phyloP scores from a whole-genome alignment of 768 basidiomycete species.

The Sistotremastrum suecicum region DNA sequence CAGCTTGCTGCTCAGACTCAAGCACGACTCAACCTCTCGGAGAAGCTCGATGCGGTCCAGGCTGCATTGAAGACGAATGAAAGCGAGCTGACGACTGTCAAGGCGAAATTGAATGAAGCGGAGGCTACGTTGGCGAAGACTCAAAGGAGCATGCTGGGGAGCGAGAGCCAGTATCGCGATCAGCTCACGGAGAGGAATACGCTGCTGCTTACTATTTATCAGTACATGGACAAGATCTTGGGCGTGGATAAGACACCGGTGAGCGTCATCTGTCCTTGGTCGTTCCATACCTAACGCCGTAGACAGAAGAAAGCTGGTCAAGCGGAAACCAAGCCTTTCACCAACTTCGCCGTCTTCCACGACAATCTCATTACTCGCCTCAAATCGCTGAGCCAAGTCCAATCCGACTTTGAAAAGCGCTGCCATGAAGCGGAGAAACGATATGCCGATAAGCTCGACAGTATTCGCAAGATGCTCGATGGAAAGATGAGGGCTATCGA shows the following conservation, averaged over 20 bases:
- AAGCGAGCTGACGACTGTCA: constrained; percentile 44
- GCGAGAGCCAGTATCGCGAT: constrained; percentile 76
- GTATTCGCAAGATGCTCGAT: constrained; percentile 81
- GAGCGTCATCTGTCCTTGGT: constrained; percentile 17
- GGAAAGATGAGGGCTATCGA: constrained; percentile 84
- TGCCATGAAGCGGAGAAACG: constrained; percentile 64
- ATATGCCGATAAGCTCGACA: constrained; percentile 58
- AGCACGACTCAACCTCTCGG: constrained; percentile 69
- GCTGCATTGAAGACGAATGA: constrained; percentile 52
- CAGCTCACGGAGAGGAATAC: constrained; percentile 91
- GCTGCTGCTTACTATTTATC: constrained; percentile 80
- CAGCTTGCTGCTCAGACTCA: constrained; percentile 80
- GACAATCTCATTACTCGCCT: constrained; percentile 85
- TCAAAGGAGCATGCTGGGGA: constrained; percentile 51
- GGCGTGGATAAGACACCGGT: constrained; percentile 81
- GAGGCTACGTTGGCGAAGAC: constrained; percentile 76
- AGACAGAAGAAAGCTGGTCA: constrained; percentile 58
- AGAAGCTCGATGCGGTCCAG: constrained; percentile 73
- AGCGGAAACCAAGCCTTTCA: constrained; percentile 82
- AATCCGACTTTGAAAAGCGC: constrained; percentile 75
- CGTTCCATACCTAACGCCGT: neutral
- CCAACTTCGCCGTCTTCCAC: constrained; percentile 88
- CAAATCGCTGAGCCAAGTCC: constrained; percentile 72
- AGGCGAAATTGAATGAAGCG: constrained; percentile 52
- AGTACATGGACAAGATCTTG: constrained; percentile 88